Base-by-base conservation (phyloP, 495 filamentous ascomycete genomes). In the Lasiosphaeris hirsuta region DNA sequence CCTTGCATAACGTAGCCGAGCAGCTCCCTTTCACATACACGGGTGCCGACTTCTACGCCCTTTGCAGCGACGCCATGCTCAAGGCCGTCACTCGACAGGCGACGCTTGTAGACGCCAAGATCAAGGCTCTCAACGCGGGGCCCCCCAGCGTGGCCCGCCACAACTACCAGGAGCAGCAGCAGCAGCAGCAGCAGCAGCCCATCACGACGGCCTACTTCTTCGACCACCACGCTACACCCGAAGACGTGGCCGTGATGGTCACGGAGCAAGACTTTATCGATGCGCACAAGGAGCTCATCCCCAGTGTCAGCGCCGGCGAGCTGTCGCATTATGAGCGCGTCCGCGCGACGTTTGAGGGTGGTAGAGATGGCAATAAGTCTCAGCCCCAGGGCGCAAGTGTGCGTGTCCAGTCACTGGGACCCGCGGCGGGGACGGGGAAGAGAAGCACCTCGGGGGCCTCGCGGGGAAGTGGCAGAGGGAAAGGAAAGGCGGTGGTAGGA, bases 61-160 rank as follows among this genome's bases (percentile, higher is more conserved):
- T 98, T 40, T 96, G 92, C 74, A 96, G 91, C 11, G 94, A 98
- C 72, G 90, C 94, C 37, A 97, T 98, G 95, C 86, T 98, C 49
- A 98, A 97, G 71, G 94, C 95, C 5, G 92, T 97, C 56, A 97
- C 93, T 0, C 84, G 94, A 4, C 91, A 96, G 68, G 91, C 95
- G 0, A 80, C 83, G 1, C 78, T 84, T 1, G 92, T 96, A 11
- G 94, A 98, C 66, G 75, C 83, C 36, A 96, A 96, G 74, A 88
- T 98, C 65, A 79, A 80, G 33, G 75, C 75, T 3, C 68, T 87
- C 67, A 86, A 86, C 60, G 64, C 73, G 18, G 63, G 61, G 10
- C 60, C 81, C 37, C 59, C 54, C 2, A 30, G 23, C 23, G 23
- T 5, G 2, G 23, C 23, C 23, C 23, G 23, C 23, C 23, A 30